A percentile compares a stretch with the other conserved stretches of the same genome.
phyloP scores from a whole-genome alignment of 371 early-diverging fungal genomes.

The Umbelopsis sp. region DNA sequence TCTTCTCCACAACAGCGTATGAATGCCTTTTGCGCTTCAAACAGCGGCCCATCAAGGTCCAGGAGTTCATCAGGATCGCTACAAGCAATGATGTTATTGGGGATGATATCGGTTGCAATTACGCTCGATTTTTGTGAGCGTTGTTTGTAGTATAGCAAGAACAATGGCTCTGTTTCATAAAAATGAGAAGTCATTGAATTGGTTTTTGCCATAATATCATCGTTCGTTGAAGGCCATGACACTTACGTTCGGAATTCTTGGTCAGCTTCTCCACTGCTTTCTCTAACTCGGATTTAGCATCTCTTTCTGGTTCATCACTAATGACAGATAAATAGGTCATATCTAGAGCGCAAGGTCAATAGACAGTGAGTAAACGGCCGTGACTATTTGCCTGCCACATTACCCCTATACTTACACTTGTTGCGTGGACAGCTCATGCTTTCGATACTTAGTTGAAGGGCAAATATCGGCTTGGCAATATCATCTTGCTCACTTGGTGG shows the following conservation, averaged over 20 bases:
- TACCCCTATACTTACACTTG: conserved; percentile 50
- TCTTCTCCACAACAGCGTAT: conserved; percentile 45
- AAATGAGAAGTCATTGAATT: conserved; percentile 21
- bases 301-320: conserved; percentile 31
- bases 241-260: conserved; percentile 12
- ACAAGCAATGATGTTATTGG: conserved; percentile 47
- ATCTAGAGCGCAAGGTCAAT: conserved; percentile 16
- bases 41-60: conserved; percentile 51
- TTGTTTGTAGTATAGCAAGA: conserved; percentile 54
- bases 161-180: conserved; percentile 28
- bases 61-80: conserved; percentile 48
- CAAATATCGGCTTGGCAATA: conserved; percentile 49
- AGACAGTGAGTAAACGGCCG: not conserved
- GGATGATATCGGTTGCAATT: conserved; percentile 35
- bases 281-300: conserved; percentile 28
- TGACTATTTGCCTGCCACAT: not conserved
- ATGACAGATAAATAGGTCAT: conserved; percentile 39
- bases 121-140: conserved; percentile 38
- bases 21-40: conserved; percentile 56
- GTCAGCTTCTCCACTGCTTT: conserved; percentile 29
- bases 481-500: conserved; percentile 53
- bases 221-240: not conserved
- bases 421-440: conserved; percentile 66
- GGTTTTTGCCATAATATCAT: not conserved
- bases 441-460: conserved; percentile 61